These are phyloP conservation scores for Zancudomyces culisetae DNA, from an alignment of 371 early-diverging fungal species.

Conservation along the genomic window DNA sequence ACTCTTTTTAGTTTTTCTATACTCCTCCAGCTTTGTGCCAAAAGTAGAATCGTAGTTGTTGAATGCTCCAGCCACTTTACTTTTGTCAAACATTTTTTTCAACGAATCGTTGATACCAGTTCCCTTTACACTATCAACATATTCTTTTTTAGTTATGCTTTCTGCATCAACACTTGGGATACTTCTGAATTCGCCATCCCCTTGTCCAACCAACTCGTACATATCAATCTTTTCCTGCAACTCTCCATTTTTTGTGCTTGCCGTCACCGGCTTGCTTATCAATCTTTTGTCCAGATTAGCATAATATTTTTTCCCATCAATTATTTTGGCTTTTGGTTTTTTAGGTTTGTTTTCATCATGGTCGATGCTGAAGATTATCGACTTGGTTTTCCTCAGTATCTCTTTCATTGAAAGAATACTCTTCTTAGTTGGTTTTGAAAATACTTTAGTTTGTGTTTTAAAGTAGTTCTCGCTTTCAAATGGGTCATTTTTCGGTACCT, in stretches of 20 bases:
- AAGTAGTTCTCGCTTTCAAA: neutral
- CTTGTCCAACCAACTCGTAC: no score
- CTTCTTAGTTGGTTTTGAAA: neutral
- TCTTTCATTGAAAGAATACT: neutral
- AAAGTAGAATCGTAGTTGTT: no score
- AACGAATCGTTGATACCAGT: no score
- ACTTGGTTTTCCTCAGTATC: neutral
- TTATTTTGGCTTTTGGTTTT: neutral
- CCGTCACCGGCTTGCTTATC: neutral
- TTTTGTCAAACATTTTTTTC: no score
- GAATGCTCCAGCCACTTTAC: no score
- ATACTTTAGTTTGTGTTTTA: neutral
- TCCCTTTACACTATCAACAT: no score
- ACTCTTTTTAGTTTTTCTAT: no score
- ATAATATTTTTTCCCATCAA: neutral
- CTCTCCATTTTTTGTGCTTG: no score
- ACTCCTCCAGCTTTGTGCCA: no score
- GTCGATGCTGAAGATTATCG: neutral
- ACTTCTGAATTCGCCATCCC: no score
- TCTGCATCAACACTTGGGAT: neutral
- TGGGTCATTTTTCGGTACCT: neutral
- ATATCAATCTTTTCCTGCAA: no score
- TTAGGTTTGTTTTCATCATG: neutral
- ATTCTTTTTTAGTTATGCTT: no score
- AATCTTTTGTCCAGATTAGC: neutral